Base-by-base conservation (phyloP, 352 stramenopile genomes). In the Globisporangium polare region DNA sequence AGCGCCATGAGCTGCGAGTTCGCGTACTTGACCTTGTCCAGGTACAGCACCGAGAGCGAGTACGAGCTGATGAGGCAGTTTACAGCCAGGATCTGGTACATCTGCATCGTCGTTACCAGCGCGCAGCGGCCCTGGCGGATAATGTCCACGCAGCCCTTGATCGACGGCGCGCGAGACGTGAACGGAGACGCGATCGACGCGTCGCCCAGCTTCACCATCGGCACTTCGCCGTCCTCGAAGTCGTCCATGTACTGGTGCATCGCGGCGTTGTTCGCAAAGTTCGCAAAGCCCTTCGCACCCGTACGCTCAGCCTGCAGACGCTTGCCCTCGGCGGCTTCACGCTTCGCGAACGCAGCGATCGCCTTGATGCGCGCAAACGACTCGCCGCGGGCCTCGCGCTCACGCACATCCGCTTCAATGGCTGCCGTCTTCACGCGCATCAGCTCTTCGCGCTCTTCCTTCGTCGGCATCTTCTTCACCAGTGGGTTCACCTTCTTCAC, bases 141-240 rank as follows among this genome's bases (percentile, higher is more conserved):
- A 50, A 99, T 97, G 61, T 99, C 90, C 18, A 99, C 93, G 55
- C 85, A 95, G 26, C 84, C 80, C 73, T 91, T 92, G 61, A 97
- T 95, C 3, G 85, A 95, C 67, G 97, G 83, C 74, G 98, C 76
- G 81, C 93, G 76, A 43, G 94, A 98, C 9, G 98, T 99, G 72
- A 99, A 99, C 0, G 98, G 98, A 61, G 97, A 99, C 27, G 98
- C 98, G 51, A 99, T 98, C 35, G 96, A 99, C 3, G 98, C 98
- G 77, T 99, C 97, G 10, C 98, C 97, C 39, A 99, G 86, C 80
- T 99, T 98, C 6, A 99, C 96, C 93, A 99, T 98, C 17, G 96
- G 85, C 57, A 98, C 46, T 84, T 96, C 87, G n/a, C 87, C 87
- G 61, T 96, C 87, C 24, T 96, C 87, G 68, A 96, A 94, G 63